Percentiles rank a stretch among this genome's conserved stretches.
Conservation (phyloP, 345 rosid species). For the Anacardium occidentale region DNA sequence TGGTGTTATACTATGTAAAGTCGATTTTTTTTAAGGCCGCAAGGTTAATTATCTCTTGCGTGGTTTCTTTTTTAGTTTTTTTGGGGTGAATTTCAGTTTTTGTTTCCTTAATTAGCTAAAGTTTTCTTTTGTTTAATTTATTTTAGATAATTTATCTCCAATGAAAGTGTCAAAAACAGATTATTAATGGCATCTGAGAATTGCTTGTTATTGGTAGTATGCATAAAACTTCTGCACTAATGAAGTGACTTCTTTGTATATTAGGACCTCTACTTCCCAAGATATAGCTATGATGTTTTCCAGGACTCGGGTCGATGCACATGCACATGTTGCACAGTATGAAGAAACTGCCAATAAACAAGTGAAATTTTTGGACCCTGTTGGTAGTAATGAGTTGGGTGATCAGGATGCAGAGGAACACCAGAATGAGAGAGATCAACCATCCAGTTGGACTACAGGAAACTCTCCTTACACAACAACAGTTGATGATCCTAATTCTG, state of each 20-base stretch:
- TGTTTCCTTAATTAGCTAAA: no score
- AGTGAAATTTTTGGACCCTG: constrained; percentile 80
- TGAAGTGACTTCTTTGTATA: constrained; percentile 23
- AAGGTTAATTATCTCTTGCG: no score
- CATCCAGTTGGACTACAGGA: constrained; percentile 53
- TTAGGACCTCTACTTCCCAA: constrained; percentile 39
- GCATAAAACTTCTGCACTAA: constrained; percentile 7
- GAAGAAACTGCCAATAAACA: constrained; percentile 56
- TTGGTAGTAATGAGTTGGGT: constrained; percentile 57
- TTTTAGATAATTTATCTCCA: no score
- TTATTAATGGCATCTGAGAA: neutral
- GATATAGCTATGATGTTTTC: constrained; percentile 33
- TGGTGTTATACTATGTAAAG: no score
- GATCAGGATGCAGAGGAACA: constrained; percentile 53
- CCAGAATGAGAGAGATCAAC: constrained; percentile 54
- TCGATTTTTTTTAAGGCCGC: no score
- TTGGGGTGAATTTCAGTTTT: no score
- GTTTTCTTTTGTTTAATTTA: no score
- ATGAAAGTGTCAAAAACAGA: neutral
- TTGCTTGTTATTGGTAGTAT: neutral
- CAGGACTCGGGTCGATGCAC: constrained; percentile 25
- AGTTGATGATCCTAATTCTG: no score
- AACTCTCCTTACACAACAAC: constrained; percentile 47
- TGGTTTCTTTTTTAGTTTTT: no score
- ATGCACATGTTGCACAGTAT: constrained; percentile 23